A percentile compares a stretch with the other conserved stretches of the same genome.
These are phyloP conservation scores for Yamadazyma epiphylla DNA, from an alignment of 1,139 yeast species.

Conservation along the genomic window DNA sequence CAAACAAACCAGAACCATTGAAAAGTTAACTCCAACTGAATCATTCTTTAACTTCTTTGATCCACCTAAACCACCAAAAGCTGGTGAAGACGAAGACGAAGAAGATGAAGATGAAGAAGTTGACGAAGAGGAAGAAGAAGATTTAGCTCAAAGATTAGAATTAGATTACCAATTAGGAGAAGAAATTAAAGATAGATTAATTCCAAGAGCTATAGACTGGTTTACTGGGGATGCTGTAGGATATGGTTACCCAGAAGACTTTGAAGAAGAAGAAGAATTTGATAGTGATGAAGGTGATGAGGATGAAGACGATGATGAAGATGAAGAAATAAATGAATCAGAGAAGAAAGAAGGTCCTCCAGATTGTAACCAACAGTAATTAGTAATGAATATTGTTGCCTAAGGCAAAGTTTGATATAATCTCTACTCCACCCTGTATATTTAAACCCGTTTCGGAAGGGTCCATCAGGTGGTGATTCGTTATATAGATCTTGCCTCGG, in stretches of 20 bases:
- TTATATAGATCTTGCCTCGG: too few species aligned
- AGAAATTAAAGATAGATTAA: conserved; percentile 89
- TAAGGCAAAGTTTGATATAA: too few species aligned
- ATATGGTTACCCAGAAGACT: conserved; percentile 44
- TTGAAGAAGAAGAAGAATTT: conserved; percentile 47
- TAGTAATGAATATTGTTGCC: neutral
- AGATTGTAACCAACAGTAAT: conserved; percentile 75
- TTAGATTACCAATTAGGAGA: conserved; percentile 95
- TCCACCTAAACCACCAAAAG: conserved; percentile 80
- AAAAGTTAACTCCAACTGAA: conserved; percentile 87
- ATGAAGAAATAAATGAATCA: conserved; percentile 37
- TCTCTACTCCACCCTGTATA: too few species aligned
- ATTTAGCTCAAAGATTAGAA: conserved; percentile 80
- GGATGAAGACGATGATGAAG: conserved; percentile 38
- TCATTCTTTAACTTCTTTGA: conserved; percentile 94
- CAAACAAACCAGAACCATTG: conserved; percentile 94
- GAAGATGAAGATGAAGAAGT: conserved; percentile 28
- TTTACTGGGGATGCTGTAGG: conserved; percentile 94
- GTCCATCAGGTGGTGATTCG: too few species aligned
- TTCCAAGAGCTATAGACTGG: conserved; percentile 97
- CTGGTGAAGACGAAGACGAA: conserved; percentile 42
- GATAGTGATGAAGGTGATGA: conserved; percentile 46
- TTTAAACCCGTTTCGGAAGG: too few species aligned
- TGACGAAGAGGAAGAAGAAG: conserved; percentile 55
- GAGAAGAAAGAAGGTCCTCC: conserved; percentile 69